Evolutionary conservation across 176 grass and related monocot species (phyloP).

Genomic region (Carex cristatella): DNA sequence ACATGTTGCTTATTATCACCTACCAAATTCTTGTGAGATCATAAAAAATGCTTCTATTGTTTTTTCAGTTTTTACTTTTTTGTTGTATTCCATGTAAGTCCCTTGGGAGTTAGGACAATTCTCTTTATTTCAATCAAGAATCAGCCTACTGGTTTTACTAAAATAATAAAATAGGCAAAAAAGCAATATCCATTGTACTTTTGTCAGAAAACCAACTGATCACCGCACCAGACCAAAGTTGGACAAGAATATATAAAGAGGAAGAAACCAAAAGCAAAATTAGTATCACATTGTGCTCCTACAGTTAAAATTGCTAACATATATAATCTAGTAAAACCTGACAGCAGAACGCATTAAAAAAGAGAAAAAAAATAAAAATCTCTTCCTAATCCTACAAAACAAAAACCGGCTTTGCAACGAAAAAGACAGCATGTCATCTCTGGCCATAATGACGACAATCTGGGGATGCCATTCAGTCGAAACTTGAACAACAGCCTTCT

Average conservation of each 20-base stretch:
- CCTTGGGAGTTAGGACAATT: too few species aligned
- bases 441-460: slow-evolving; percentile 18
- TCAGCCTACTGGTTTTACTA: too few species aligned
- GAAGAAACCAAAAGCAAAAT: not conserved
- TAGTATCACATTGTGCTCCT: not conserved
- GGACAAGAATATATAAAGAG: not conserved
- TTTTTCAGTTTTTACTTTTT: too few species aligned
- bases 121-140: too few species aligned
- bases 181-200: not conserved
- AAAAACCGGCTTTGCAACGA: not conserved
- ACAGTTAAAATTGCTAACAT: not conserved
- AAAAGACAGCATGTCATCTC: not conserved
- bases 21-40: too few species aligned
- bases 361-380: too few species aligned
- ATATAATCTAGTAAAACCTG: not conserved
- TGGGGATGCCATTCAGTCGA: not conserved
- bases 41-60: too few species aligned
- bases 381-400: not conserved
- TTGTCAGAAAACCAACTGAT: not conserved
- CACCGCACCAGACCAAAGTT: slow-evolving; percentile 1
- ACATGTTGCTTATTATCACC: too few species aligned
- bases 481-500: not conserved
- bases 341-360: not conserved
- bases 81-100: too few species aligned
- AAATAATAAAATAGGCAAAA: too few species aligned